Evolutionary conservation across 176 grass and related monocot species (phyloP).

Genomic region (Oryza glumipatula): DNA sequence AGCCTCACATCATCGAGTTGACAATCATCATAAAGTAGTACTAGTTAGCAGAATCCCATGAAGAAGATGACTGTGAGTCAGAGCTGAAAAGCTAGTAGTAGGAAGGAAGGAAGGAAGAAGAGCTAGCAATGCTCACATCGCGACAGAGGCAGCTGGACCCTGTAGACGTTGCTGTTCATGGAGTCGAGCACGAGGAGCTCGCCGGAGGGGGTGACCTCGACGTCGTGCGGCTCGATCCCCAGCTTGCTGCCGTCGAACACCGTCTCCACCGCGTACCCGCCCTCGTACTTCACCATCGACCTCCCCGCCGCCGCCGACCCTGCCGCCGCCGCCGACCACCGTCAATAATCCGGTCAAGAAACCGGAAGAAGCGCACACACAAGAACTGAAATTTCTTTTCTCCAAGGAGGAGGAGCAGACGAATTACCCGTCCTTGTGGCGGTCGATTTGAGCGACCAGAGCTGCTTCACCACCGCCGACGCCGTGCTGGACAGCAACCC

Average conservation of each 20-base stretch:
- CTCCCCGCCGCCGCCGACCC: constrained; percentile 47
- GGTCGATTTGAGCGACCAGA: constrained; percentile 89
- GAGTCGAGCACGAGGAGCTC: constrained; percentile 93
- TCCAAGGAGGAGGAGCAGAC: background rate
- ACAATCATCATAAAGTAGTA: background rate
- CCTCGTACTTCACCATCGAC: constrained; percentile 84
- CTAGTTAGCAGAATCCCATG: constrained; percentile 46
- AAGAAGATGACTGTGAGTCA: constrained; percentile 1
- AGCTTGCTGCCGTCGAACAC: constrained; percentile 97
- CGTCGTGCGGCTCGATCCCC: constrained; percentile 88
- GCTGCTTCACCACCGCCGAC: constrained; percentile 62
- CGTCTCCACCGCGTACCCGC: constrained; percentile 90
- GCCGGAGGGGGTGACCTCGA: constrained; percentile 77
- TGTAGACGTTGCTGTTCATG: constrained; percentile 96
- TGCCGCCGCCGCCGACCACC: constrained; percentile 33
- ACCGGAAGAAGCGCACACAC: constrained; percentile 5
- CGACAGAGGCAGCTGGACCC: constrained; percentile 75
- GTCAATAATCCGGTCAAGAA: constrained; percentile 16
- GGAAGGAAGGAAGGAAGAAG: too few relatives aligned
- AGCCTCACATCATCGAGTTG: background rate
- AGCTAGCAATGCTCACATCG: constrained; percentile 60
- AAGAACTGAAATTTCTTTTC: background rate
- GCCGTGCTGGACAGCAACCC: constrained; percentile 62
- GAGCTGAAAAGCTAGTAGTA: too few relatives aligned
- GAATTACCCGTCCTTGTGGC: constrained; percentile 65